Conservation (phyloP, 169 alveolate genomes). For the Plasmodium coatneyi region DNA sequence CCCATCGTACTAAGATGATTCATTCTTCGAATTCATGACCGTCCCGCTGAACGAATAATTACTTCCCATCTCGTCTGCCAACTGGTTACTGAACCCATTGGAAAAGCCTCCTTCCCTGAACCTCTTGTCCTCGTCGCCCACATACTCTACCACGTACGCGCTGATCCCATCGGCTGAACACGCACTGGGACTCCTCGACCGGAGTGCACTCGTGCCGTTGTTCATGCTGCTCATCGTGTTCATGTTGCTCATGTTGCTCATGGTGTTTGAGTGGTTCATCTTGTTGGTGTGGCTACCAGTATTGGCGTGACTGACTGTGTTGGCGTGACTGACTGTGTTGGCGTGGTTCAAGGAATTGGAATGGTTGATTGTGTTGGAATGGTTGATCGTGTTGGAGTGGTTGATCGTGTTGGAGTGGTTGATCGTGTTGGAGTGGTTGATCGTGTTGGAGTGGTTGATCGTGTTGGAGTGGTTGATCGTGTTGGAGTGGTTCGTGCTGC, state of each 20-base stretch:
- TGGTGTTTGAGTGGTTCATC: background rate
- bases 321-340: background rate
- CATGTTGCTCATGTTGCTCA: background rate
- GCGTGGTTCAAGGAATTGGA: background rate
- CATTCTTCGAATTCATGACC: background rate
- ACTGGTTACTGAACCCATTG: conserved; percentile 22
- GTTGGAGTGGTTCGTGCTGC: background rate
- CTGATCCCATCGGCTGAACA: conserved; percentile 70
- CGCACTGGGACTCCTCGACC: conserved; percentile 65
- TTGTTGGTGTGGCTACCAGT: background rate
- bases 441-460: background rate
- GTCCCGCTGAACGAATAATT: conserved; percentile 54
- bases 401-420: background rate
- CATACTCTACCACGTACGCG: conserved; percentile 65
- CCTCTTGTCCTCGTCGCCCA: conserved; percentile 37
- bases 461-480: background rate
- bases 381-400: background rate
- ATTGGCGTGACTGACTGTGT: background rate
- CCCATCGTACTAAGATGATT: background rate
- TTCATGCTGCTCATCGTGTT: background rate
- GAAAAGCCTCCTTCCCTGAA: conserved; percentile 4
- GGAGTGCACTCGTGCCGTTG: background rate
- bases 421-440: background rate
- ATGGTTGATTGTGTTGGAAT: background rate
- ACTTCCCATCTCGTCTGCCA: conserved; percentile 46